Base-by-base conservation (phyloP, 768 basidiomycete species). In the Baorangia bicolor region DNA sequence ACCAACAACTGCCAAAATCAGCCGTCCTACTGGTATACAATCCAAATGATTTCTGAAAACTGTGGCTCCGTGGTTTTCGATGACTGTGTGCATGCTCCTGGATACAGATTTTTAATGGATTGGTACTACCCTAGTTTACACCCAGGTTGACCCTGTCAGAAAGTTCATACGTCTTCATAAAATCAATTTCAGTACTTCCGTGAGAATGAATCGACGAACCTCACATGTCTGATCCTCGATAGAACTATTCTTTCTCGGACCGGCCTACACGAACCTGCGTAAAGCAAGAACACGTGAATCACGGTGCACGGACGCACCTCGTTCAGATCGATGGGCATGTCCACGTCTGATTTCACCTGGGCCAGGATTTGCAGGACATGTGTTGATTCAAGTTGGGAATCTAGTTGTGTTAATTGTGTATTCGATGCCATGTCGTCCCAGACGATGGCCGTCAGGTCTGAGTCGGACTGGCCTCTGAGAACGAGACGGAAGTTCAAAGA, bases 401-500 rank as follows among this genome's bases (percentile, higher is more conserved):
- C 13, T 10, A 11, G 30, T 21, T 16, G 45, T 44, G 27, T 18
- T 34, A 42, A 35, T 30, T 23, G 46, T 4, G 11, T 4, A 18
- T 38, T 20, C 8, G 31, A 41, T 46, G 25, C 1, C 37, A 5
- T 1, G 11, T 49, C 31, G 8, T 52, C 33, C 60, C 62, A 59
- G 31, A 59, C 47, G 14, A 53, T 53, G 10, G 31, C 21, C 12
- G 45, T 44, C 34, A 35, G 7, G 12, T 16, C 49, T 2, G 35
- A 52, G 20, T 68, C 25, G 2, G 53, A 28, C 8, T 23, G 40
- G 14, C 5, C 42, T 28, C 60, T 50, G 27, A 65, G 43, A 16
- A 59, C 38, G 13, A 53, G 35, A 2, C 55, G 57, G 14, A 58
- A 55, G 30, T 66, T 67, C 45, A 67, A 8, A 4, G 57, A 51